Conservation (phyloP, 2,329 filamentous ascomycete species). For the Monosporascus sp. region DNA sequence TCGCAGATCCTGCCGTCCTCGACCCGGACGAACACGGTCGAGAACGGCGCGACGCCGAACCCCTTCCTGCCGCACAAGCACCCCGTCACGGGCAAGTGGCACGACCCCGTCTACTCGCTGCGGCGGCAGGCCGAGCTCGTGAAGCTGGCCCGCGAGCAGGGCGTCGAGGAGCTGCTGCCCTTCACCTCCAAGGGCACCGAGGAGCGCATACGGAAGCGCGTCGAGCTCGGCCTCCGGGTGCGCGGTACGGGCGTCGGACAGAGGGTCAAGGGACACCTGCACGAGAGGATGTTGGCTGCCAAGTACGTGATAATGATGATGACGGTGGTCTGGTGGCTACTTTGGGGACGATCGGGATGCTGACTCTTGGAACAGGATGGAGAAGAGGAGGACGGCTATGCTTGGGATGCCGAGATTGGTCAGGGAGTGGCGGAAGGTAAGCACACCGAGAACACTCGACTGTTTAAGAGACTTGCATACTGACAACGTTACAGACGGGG, state of each 20-base stretch:
- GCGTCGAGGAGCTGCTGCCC: conserved; percentile 76
- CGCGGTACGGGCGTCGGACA: conserved; percentile 92
- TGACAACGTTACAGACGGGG: conserved; percentile 37
- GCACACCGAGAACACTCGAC: conserved; percentile 23
- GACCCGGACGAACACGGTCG: conserved; percentile 27
- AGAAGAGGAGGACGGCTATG: conserved; percentile 88
- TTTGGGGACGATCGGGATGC: conserved; percentile 9
- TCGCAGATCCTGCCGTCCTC: conserved; percentile 47
- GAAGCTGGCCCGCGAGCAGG: conserved; percentile 73
- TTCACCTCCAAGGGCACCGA: conserved; percentile 70
- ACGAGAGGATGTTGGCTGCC: conserved; percentile 80
- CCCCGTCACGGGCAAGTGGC: conserved; percentile 74
- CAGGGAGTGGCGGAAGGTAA: conserved; percentile 85
- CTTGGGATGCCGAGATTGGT: conserved; percentile 90
- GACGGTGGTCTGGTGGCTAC: not conserved
- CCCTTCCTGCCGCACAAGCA: conserved; percentile 81
- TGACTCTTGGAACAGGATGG: conserved; percentile 55
- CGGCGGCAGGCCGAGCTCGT: conserved; percentile 86
- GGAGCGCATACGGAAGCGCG: conserved; percentile 62
- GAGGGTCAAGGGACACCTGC: conserved; percentile 89
- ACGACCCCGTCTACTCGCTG: conserved; percentile 75
- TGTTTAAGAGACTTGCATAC: not conserved
- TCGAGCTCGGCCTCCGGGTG: conserved; percentile 75
- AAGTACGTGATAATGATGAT: conserved; percentile 45
- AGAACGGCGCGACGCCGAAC: conserved; percentile 49